Base-by-base conservation (phyloP, 352 stramenopile genomes). In the Pythium rishiriense region DNA sequence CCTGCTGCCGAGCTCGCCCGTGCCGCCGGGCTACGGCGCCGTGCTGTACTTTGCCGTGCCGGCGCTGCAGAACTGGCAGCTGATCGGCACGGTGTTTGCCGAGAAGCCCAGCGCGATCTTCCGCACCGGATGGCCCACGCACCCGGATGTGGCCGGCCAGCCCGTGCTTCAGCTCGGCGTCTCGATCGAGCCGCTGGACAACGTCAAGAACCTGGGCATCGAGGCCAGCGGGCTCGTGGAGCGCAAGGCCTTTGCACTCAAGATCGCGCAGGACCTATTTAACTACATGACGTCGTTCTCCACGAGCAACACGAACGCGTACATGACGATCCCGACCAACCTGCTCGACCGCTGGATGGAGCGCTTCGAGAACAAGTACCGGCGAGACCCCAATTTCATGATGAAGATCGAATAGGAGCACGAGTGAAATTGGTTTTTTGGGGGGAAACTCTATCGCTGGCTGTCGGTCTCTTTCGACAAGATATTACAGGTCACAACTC, bases 241-340 rank as follows among this genome's bases (percentile, higher is more conserved):
- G 48, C 71, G 79, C 56, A 81, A 83, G 48, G 66, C 77, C 54
- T 86, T 94, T 41, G 87, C 84, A 28, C 85, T 89, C 71, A 93
- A 94, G 70, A 94, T 96, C 70, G 87, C 84, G n/a, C 66, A 83
- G 55, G 83, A 96, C 66, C 71, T 96, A 47, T 96, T 90, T 64
- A 88, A 90, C 62, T 96, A 82, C 66, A 91, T 96, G 81, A 74
- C 78, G 59, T 88, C 73, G 52, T 96, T 94, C 67, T 75, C 71
- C 12, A 77, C 64, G 52, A 71, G 63, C 63, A 82, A 85, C 59
- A 67, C 62, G 24, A 79, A 69, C 24, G 73, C 74, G 25, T 76
- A 79, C 66, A 92, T 96, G 81, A 69, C 83, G 17, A 85, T 96
- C 17, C 87, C 87, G 29, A 87, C 76, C 8, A 93, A 93, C 71